Evolutionary conservation across 2,329 filamentous ascomycete species (phyloP), one percentile per base, ranked within the genome.

Genomic region (Epichloe scottii): DNA sequence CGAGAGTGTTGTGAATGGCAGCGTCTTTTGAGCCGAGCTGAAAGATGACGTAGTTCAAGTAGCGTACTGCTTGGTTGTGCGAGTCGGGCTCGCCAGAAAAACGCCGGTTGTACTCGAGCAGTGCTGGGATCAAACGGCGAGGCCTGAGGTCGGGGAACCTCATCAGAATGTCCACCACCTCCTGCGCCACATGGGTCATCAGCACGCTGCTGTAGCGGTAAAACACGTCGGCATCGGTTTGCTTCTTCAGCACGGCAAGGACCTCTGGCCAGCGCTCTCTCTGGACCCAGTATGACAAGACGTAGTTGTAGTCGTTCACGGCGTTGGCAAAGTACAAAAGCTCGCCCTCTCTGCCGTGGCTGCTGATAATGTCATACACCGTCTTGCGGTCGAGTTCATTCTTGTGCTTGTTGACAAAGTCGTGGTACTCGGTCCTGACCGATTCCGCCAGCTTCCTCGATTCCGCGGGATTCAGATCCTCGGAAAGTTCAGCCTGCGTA

Each of bases 161-260:
- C 87, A 95, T 96, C 62, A 98, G 71, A 35, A 98, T 89, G 58
- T 98, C 91, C n/a, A 97, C 86, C 23, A 95, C 74, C 49, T 95
- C 90, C 5, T 84, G 78, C 0, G 91, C 82, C 3, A 84, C 84
- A 63, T 96, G 87, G 15, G 83, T 85, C 85, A 98, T 95, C 46
- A 98, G 77, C n/a, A 97, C 90, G 61, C 85, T 95, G 71, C 89
- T 93, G 66, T 97, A 96, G 56, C 88, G 85, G 72, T 97, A 97
- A 69, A 97, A 98, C 44, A 95, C 87, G 48, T 95, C 89, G 0
- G 88, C 81, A 48, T 95, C 87, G 5, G 84, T 95, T 68, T 98
- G 93, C 66, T 87, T 89, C 71, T 96, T 95, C 49, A 98, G 75
- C 40, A 97, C 89, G 51, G 81, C 79, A 57, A 98, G 73, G 2